phyloP scores from a whole-genome alignment of 352 stramenopile genomes.

The Globisporangium takayamanum region DNA sequence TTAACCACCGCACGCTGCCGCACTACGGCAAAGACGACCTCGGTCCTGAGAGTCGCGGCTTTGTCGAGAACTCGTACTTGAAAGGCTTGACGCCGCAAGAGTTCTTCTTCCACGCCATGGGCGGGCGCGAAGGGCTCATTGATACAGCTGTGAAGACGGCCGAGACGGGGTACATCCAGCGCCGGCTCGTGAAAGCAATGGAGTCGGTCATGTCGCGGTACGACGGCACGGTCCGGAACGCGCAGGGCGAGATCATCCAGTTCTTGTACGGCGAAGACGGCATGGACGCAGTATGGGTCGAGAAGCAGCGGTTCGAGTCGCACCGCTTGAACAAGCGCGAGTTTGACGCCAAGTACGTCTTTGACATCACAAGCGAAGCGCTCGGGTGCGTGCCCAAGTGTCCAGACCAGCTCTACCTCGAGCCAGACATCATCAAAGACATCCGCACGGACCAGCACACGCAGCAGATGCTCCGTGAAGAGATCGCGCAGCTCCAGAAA shows the following conservation, averaged over 20 bases:
- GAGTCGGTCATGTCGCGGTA: slow-evolving; percentile 98
- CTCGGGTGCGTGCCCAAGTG: slow-evolving; percentile 88
- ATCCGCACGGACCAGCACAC: slow-evolving; percentile 93
- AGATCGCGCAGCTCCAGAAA: slow-evolving; percentile 91
- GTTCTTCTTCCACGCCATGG: slow-evolving; percentile 99
- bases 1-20: slow-evolving; percentile 93
- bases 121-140: slow-evolving; percentile 98
- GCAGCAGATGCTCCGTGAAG: slow-evolving; percentile 91
- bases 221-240: slow-evolving; percentile 98
- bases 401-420: slow-evolving; percentile 80
- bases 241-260: slow-evolving; percentile 82
- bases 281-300: slow-evolving; percentile 99
- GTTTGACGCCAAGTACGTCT: slow-evolving; percentile 92
- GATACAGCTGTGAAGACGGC: slow-evolving; percentile 99
- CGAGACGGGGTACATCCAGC: slow-evolving; percentile 99
- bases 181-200: slow-evolving; percentile 99
- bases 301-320: slow-evolving; percentile 94
- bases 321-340: slow-evolving; percentile 87
- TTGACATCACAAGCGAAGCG: slow-evolving; percentile 90
- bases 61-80: slow-evolving; percentile 99
- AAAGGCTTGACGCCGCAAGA: slow-evolving; percentile 92
- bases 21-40: slow-evolving; percentile 97
- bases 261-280: slow-evolving; percentile 96
- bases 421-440: slow-evolving; percentile 84
- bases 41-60: slow-evolving; percentile 96